A percentile compares a stretch with the other conserved stretches of the same genome.
Evolutionary conservation across 148 eudicot species (phyloP).

Genomic region (Gaultheria prostrata): DNA sequence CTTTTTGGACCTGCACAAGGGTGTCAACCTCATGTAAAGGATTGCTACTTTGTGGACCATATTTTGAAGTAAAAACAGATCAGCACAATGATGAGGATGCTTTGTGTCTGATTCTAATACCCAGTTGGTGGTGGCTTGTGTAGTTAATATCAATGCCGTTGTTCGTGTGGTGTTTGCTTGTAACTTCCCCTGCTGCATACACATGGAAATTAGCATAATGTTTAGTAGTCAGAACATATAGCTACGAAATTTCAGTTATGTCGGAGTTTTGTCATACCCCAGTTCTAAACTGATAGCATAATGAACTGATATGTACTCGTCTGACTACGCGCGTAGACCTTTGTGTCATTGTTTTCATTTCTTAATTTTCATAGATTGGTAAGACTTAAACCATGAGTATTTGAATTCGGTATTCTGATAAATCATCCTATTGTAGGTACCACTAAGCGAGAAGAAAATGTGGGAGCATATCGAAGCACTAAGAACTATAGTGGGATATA

Average conservation of each 20-base stretch:
- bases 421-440: slow-evolving; percentile 28
- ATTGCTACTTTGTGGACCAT: not conserved
- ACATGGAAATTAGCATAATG: not conserved
- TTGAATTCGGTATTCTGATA: not conserved
- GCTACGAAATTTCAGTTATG: not conserved
- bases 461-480: slow-evolving; percentile 62
- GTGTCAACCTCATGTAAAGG: not conserved
- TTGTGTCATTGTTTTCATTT: not conserved
- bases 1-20: not conserved
- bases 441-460: slow-evolving; percentile 35
- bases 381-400: not conserved
- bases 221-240: not conserved
- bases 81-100: not conserved
- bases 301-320: not conserved
- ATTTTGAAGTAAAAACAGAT: not conserved
- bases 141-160: not conserved
- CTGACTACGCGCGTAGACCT: not conserved
- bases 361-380: not conserved
- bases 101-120: not conserved
- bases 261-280: not conserved
- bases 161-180: not conserved
- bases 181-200: not conserved
- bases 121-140: not conserved
- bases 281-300: not conserved
- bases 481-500: slow-evolving; percentile 64